These are phyloP conservation scores for Entrophospora sp. DNA, from an alignment of 192 early-diverging fungal species.

Conservation along the genomic window DNA sequence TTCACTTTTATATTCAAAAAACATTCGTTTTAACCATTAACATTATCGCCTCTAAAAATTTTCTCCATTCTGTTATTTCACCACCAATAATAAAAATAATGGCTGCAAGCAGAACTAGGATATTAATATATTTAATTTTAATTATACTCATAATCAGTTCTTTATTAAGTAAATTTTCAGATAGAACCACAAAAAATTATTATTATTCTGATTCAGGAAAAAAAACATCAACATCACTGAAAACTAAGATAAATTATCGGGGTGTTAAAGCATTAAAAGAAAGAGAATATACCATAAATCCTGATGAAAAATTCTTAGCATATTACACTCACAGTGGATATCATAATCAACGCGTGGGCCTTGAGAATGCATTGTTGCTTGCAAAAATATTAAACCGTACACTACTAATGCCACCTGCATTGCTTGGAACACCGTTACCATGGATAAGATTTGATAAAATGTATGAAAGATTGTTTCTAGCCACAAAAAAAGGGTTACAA, in stretches of 20 bases:
- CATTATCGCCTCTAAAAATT: too few relatives aligned
- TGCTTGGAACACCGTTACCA: conserved; percentile 43
- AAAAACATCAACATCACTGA: too few relatives aligned
- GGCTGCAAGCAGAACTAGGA: too few relatives aligned
- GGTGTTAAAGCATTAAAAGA: neutral
- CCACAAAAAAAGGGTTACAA: conserved; percentile 44
- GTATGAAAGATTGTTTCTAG: conserved; percentile 38
- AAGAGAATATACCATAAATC: neutral
- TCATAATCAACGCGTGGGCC: conserved; percentile 46
- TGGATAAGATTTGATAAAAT: conserved; percentile 41
- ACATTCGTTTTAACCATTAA: too few relatives aligned
- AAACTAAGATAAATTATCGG: neutral
- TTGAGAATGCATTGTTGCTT: conserved; percentile 47
- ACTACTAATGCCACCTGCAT: conserved; percentile 38
- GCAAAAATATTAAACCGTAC: conserved; percentile 48
- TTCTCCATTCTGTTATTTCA: too few relatives aligned
- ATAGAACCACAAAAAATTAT: too few relatives aligned
- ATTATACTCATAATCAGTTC: too few relatives aligned
- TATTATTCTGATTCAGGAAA: too few relatives aligned
- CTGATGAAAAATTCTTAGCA: conserved; percentile 40
- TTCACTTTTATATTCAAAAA: too few relatives aligned
- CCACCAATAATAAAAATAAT: too few relatives aligned
- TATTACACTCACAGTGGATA: conserved; percentile 48
- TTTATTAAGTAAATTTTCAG: too few relatives aligned
- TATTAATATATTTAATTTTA: too few relatives aligned